Base-by-base conservation (phyloP, 2,329 filamentous ascomycete genomes). In the Stagonosporopsis vannaccii region DNA sequence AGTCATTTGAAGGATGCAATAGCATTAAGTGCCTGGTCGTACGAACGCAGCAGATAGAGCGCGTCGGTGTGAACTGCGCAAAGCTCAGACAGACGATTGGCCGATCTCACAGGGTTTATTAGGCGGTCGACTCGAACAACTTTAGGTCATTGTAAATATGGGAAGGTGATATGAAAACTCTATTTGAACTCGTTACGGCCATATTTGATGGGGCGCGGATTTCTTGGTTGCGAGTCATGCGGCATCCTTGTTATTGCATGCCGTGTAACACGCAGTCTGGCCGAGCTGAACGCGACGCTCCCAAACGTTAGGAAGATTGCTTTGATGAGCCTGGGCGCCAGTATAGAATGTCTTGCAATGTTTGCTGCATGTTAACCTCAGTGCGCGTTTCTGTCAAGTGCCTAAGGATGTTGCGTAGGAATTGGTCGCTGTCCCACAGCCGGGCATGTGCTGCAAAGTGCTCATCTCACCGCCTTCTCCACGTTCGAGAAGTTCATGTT, bases 401-500 rank as follows among this genome's bases (percentile, higher is more conserved):
- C 13, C n/a, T 4, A 25, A 30, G 13, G 15, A 28, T 25, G 25
- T 20, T 11, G n/a, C 3, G n/a, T 15, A 15, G 17, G 17, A 28
- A 20, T n/a, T 2, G 25, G 8, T 37, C 17, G 12, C 7, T 17
- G 22, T n/a, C 3, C 13, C 6, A 30, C 6, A 44, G 23, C 20
- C 40, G 6, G 20, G 20, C 26, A 40, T 45, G 26, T 17, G 33
- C 45, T 22, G 20, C 35, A 46, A 13, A 11, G 35, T 13, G 8
- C 5, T 40, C 23, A 12, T 43, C 53, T 47, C 47, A 51, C 53
- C 53, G 47, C 47, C 48, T 51, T 32, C 20, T 51, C 42, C 35
- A 42, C 28, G 37, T 41, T 36, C 22, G 20, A 37, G 11, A 40
- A 13, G 3, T 7, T 12, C 17, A 45, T 50, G 47, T 26, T 32